A percentile compares a stretch with the other conserved stretches of the same genome.
Conservation (phyloP, 208 protist species). For the Trypanosomatidae sp. region DNA sequence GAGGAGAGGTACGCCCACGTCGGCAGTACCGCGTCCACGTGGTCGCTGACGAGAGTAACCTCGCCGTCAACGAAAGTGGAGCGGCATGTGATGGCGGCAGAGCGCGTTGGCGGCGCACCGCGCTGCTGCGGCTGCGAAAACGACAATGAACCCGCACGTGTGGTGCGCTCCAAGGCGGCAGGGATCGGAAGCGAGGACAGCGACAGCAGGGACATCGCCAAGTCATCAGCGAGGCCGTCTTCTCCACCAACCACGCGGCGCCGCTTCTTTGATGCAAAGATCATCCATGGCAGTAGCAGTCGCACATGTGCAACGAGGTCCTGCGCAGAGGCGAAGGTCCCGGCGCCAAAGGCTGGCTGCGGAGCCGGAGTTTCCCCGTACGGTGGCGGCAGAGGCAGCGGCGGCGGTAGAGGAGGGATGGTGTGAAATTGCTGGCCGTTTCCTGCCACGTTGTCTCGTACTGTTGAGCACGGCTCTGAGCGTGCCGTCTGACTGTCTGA, state of each 20-base stretch:
- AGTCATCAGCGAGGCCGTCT: neutral
- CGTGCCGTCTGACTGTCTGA: neutral
- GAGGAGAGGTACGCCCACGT: conserved; percentile 28
- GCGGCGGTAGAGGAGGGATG: neutral
- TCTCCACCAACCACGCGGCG: neutral
- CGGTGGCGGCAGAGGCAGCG: conserved; percentile 19
- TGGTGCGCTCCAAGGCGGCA: neutral
- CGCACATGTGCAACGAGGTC: conserved; percentile 18
- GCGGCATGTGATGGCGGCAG: neutral
- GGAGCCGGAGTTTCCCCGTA: conserved; percentile 9
- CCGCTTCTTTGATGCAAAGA: conserved; percentile 6
- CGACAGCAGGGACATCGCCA: neutral
- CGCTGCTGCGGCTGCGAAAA: neutral
- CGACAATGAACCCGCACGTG: neutral
- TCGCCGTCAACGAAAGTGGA: conserved; percentile 8
- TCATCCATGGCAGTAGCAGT: conserved; percentile 19
- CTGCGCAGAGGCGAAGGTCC: conserved; percentile 14
- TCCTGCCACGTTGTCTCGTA: neutral
- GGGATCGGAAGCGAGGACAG: neutral
- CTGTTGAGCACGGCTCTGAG: neutral
- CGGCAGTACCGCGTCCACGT: conserved; percentile 26
- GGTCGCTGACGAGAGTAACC: conserved; percentile 25
- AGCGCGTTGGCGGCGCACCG: neutral
- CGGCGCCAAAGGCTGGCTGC: conserved; percentile 4
- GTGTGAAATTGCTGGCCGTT: neutral